These are phyloP conservation scores for Cercophora samala DNA, from an alignment of 495 filamentous ascomycete genomes.

Conservation along the genomic window DNA sequence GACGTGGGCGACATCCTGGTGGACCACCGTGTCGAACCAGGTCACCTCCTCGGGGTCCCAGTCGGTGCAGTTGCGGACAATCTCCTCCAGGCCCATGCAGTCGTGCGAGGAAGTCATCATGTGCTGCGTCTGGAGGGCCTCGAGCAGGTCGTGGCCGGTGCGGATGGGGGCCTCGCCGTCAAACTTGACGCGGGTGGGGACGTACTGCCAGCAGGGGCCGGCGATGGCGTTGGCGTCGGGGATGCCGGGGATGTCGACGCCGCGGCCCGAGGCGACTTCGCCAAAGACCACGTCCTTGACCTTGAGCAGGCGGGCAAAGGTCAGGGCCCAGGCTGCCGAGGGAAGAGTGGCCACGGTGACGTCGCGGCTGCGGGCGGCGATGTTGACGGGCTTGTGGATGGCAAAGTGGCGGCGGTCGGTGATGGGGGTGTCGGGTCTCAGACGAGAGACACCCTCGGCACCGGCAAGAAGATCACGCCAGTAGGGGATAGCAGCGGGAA, in stretches of 20 bases:
- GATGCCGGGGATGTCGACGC: slow-evolving; percentile 47
- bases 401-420: slow-evolving; percentile 33
- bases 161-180: slow-evolving; percentile 10
- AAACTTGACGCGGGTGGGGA: slow-evolving; percentile 39
- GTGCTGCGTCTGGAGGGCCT: slow-evolving; percentile 38
- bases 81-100: slow-evolving; percentile 36
- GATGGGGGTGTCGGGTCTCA: slow-evolving; percentile 34
- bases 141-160: slow-evolving; percentile 34
- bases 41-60: slow-evolving; percentile 25
- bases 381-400: slow-evolving; percentile 42
- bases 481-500: slow-evolving; percentile 45
- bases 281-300: slow-evolving; percentile 58
- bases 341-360: slow-evolving; percentile 57
- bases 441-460: slow-evolving; percentile 46
- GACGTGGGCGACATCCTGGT: slow-evolving; percentile 39
- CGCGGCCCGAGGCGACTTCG: slow-evolving; percentile 57
- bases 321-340: slow-evolving; percentile 60
- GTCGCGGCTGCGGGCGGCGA: slow-evolving; percentile 41
- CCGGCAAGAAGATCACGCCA: slow-evolving; percentile 55
- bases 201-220: slow-evolving; percentile 46
- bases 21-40: slow-evolving; percentile 38
- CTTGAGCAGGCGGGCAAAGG: slow-evolving; percentile 50
- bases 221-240: slow-evolving; percentile 45
- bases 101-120: slow-evolving; percentile 37
- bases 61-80: slow-evolving; percentile 30